Percentiles rank a stretch among this genome's conserved stretches.
These are phyloP conservation scores for Solanum arcanum DNA, from an alignment of 257 asterid species.

Conservation along the genomic window DNA sequence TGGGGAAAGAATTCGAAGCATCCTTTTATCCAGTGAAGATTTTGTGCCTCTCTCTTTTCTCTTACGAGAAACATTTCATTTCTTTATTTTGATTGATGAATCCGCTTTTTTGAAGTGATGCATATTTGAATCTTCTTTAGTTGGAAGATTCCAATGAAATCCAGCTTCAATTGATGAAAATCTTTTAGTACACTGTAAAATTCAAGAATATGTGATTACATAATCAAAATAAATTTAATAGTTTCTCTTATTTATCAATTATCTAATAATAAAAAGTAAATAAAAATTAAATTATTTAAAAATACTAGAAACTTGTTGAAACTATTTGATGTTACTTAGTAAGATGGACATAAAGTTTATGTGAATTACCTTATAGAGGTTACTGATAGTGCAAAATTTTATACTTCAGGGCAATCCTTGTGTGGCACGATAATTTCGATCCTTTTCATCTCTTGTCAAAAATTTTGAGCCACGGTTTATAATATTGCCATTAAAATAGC, in stretches of 20 bases:
- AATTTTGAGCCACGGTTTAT: neutral
- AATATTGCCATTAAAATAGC: neutral
- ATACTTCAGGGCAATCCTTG: neutral
- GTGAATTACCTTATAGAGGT: neutral
- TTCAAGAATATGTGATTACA: neutral
- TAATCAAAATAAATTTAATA: neutral
- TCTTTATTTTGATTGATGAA: neutral
- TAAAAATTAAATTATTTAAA: neutral
- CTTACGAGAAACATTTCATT: neutral
- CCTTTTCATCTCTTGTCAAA: neutral
- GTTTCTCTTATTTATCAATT: neutral
- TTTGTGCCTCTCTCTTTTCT: neutral
- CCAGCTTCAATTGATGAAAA: neutral
- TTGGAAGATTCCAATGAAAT: neutral
- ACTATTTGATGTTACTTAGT: neutral
- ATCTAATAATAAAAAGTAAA: neutral
- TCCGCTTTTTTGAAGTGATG: neutral
- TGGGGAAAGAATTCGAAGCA: neutral
- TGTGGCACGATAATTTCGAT: neutral
- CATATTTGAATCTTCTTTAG: neutral
- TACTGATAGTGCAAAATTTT: neutral
- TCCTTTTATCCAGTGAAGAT: neutral
- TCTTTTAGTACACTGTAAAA: neutral
- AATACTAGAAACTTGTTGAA: neutral
- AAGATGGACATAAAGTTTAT: neutral